Percentiles rank a stretch among this genome's conserved stretches.
phyloP scores from a whole-genome alignment of 768 basidiomycete genomes.

The Mycena metata region DNA sequence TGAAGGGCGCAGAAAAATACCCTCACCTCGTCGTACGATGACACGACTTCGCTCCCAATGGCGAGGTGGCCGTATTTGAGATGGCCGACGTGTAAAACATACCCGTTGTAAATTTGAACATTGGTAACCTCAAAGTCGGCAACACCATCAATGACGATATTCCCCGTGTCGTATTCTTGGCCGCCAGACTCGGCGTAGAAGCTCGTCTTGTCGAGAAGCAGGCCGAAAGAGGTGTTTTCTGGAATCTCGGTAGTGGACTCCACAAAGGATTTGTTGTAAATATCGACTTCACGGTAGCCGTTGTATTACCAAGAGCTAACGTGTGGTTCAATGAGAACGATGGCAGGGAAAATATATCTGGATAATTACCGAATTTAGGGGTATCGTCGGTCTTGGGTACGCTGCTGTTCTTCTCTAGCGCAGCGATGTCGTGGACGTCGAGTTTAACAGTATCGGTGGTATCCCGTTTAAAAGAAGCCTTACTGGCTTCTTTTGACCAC shows the following conservation, averaged over 20 bases:
- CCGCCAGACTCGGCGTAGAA: conserved; percentile 99
- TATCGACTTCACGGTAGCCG: conserved; percentile 83
- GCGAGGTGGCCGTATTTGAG: conserved; percentile 90
- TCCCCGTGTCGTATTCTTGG: conserved; percentile 97
- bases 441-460: conserved; percentile 82
- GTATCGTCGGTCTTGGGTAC: conserved; percentile 96
- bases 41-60: conserved; percentile 85
- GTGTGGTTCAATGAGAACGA: conserved; percentile 3
- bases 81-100: conserved; percentile 92
- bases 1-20: background rate
- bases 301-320: conserved; percentile 82
- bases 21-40: conserved; percentile 91
- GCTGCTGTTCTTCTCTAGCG: conserved; percentile 79
- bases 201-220: conserved; percentile 92
- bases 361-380: conserved; percentile 85
- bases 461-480: conserved; percentile 82
- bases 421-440: conserved; percentile 94
- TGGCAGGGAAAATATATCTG: background rate
- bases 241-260: conserved; percentile 76
- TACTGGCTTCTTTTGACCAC: conserved; percentile 92
- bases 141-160: conserved; percentile 90
- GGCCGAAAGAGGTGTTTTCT: conserved; percentile 78
- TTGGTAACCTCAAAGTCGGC: conserved; percentile 95
- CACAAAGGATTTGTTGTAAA: conserved; percentile 86
- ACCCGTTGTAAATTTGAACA: conserved; percentile 95